Conservation (phyloP, 768 basidiomycete genomes). For the Termitomyces titanicus region DNA sequence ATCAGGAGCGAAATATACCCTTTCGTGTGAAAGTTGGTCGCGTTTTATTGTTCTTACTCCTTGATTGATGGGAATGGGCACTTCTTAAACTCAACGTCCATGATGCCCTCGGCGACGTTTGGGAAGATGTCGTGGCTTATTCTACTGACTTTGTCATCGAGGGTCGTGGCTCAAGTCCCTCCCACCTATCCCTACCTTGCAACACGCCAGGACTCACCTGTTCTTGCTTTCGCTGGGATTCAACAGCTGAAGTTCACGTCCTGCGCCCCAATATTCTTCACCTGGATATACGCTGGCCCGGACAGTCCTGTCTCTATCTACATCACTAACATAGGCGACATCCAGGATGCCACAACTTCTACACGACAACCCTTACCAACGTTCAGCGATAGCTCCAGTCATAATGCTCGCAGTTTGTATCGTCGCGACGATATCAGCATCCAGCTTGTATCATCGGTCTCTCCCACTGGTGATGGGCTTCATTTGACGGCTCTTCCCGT, state of each 20-base stretch:
- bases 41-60: not conserved
- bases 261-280: constrained; percentile 24
- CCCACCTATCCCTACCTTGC: not conserved
- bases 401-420: constrained; percentile 1
- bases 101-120: constrained; percentile 2
- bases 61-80: not conserved
- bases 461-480: constrained; percentile 26
- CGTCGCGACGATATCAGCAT: constrained; percentile 18
- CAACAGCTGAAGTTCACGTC: constrained; percentile 17
- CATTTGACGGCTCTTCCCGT: constrained; percentile 46
- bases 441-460: constrained; percentile 23
- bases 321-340: constrained; percentile 35
- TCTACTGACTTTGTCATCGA: not conserved
- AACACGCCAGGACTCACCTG: constrained; percentile 12
- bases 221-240: constrained; percentile 18
- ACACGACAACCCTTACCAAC: constrained; percentile 7
- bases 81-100: not conserved
- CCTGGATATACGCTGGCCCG: constrained; percentile 38
- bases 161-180: not conserved
- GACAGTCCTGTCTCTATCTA: constrained; percentile 26
- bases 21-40: too few species aligned
- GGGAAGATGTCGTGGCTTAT: constrained; percentile 4
- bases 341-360: constrained; percentile 15
- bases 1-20: too few species aligned
- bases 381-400: not conserved